Evolutionary conservation across 306 rosid genomes (phyloP), one percentile per base, ranked within the genome.

Genomic region (Dryas octopetala): DNA sequence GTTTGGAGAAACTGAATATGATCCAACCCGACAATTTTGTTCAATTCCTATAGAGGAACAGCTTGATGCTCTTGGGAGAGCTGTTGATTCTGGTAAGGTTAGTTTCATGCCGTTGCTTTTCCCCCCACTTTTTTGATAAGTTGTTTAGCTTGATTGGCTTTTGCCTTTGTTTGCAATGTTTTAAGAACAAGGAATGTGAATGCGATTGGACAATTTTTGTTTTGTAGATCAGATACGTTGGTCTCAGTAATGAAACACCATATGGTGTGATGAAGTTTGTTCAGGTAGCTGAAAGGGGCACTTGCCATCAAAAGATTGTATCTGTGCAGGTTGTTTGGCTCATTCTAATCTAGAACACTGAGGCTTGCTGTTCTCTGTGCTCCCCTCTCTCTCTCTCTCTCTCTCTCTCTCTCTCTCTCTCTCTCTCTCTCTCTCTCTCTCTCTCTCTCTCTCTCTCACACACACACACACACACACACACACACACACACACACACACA

Each of bases 241-340:
- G 98, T 80, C 91, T 95, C 59, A 87, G 98, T 82, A 94, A 91
- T 61, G 97, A 94, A 85, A 94, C 98, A 3, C 91, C 98, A 15
- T 95, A 91, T 73, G 98, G 98, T 40, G 46, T 89, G 62, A 95
- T 95, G 98, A 95, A 95, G 84, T 95, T 95, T 85, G 80, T 86
- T 83, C 91, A 88, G 83, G 83, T 66, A 70, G 88, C 93, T 69
- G 86, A 87, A 85, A 86, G 82, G 53, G 74, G 48, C 48, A 46
- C 83, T 76, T 49, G 79, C 70, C 57, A 17, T 74, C 90, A 88
- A 15, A 88, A 83, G 87, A 85, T 95, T 65, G 78, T 91, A 68
- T 86, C 98, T 74, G 50, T 95, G 85, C 98, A 95, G 98, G 98
- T 94, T 81, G 68, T 63, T 40, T 64, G 78, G 58, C 65, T 54